Evolutionary conservation across 495 filamentous ascomycete genomes (phyloP), one percentile per base, ranked within the genome.

Genomic region (Durotheca rogersii): DNA sequence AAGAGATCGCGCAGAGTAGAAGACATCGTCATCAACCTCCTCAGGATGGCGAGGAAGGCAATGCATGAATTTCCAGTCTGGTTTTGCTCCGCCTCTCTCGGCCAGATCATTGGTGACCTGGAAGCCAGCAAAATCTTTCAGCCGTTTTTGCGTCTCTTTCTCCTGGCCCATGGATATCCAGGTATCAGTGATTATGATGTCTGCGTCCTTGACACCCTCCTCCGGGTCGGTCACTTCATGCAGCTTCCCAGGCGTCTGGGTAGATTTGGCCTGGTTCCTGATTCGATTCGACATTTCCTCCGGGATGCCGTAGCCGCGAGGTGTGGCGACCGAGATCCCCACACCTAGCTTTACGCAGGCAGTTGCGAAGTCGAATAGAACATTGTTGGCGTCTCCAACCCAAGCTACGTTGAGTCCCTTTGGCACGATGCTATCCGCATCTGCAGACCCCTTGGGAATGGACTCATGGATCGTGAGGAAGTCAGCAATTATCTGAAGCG

Each of bases 111-210:
- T 70, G 2, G 90, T 95, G 56, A 98, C 85, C 66, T 96, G 92
- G 68, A 89, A 98, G 23, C 92, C 90, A 20, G 79, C 76, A 61
- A 98, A 98, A 19, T 83, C 88, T 69, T 84, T 81, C 51, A 96
- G 60, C 47, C 87, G 75, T 72, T 85, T 82, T 44, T 79, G 74
- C 23, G 81, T 74, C 72, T 96, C 90, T 35, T 77, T 82, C 70
- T 98, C 93, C 73, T 96, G 90, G 31, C 93, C 93, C 93, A 96
- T 96, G 0, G 88, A 94, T 27, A 95, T 78, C 92, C 92, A 98
- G 6, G 93, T 98, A 61, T 98, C 93, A 0, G 93, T 98, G 0
- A 97, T 88, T 14, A 98, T 72, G 32, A 98, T 76, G 60, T 97
- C 88, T 1, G 93, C 92, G 50, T 84, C 75, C 75, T 87, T 88